Percentiles rank a stretch among this genome's conserved stretches.
phyloP scores from a whole-genome alignment of 78 protist genomes.

The Polysphondylium violaceum region DNA sequence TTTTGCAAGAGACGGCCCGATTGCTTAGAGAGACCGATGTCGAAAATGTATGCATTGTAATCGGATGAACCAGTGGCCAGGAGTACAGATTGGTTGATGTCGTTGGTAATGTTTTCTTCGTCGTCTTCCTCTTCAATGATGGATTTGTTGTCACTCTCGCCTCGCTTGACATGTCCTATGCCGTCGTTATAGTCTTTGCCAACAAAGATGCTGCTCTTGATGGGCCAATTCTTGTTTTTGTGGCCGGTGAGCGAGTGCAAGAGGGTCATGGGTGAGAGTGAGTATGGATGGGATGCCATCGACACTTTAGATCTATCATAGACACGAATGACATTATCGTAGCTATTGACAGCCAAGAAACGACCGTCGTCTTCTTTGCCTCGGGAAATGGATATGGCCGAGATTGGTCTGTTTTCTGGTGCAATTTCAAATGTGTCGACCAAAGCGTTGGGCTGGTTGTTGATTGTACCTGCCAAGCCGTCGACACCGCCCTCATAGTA shows the following conservation, averaged over 20 bases:
- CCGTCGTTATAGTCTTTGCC: slow-evolving; percentile 54
- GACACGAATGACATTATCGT: slow-evolving; percentile 82
- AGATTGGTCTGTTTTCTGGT: slow-evolving; percentile 61
- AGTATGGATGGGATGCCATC: slow-evolving; percentile 71
- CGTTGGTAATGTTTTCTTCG: slow-evolving; percentile 13
- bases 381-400: slow-evolving; percentile 14
- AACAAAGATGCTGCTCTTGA: slow-evolving; percentile 66
- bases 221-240: slow-evolving; percentile 86
- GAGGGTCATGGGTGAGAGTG: slow-evolving; percentile 45
- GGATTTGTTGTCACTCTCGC: slow-evolving; percentile 11
- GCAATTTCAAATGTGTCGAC: slow-evolving; percentile 50
- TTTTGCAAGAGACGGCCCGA: slow-evolving; percentile 78
- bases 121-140: slow-evolving; percentile 47
- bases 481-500: slow-evolving; percentile 61
- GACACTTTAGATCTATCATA: slow-evolving; percentile 77
- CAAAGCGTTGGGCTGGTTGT: background rate
- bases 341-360: slow-evolving; percentile 79
- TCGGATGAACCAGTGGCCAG: slow-evolving; percentile 89
- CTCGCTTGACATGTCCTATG: background rate
- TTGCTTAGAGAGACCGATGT: slow-evolving; percentile 58
- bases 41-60: slow-evolving; percentile 70
- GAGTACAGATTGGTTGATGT: slow-evolving; percentile 66
- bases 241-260: slow-evolving; percentile 77
- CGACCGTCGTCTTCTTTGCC: slow-evolving; percentile 81
- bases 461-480: slow-evolving; percentile 27